phyloP scores from a whole-genome alignment of 2,329 filamentous ascomycete genomes.

The Neofusicoccum ribis region DNA sequence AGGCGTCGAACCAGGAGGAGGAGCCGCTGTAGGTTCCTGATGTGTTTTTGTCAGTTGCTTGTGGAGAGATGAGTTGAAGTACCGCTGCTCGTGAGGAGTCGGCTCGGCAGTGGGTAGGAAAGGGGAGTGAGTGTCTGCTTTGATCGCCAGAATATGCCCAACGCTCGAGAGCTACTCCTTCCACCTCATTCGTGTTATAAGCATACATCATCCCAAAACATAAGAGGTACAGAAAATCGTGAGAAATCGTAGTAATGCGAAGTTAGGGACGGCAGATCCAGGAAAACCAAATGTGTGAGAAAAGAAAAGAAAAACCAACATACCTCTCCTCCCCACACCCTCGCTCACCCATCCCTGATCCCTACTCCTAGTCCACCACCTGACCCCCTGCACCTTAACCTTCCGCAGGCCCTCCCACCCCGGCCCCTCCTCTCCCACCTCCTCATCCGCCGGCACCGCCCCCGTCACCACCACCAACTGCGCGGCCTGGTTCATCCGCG shows the following conservation, averaged over 20 bases:
- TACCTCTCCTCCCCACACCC: neutral
- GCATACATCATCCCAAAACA: neutral
- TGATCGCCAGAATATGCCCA: too few species aligned
- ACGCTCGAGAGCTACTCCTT: too few species aligned
- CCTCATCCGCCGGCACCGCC: slow-evolving; percentile 3
- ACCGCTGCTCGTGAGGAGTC: neutral
- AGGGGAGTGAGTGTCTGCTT: too few species aligned
- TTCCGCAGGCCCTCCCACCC: slow-evolving; percentile 1
- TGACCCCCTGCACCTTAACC: neutral
- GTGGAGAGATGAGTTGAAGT: neutral
- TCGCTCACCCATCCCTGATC: slow-evolving; percentile 37
- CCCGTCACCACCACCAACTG: slow-evolving; percentile 6
- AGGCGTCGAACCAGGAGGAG: slow-evolving; percentile 34
- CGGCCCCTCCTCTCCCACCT: neutral
- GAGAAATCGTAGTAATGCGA: neutral
- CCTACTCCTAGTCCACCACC: slow-evolving; percentile 27
- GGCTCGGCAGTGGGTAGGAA: too few species aligned
- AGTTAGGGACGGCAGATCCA: too few species aligned
- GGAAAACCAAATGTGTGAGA: too few species aligned
- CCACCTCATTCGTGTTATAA: too few species aligned
- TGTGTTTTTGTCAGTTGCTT: too few species aligned
- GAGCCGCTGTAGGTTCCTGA: slow-evolving; percentile 30
- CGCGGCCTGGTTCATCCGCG: neutral
- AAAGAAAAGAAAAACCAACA: neutral
- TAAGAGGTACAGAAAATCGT: neutral